Evolutionary conservation across 176 grass and related monocot genomes (phyloP), one percentile per base, ranked within the genome.

Genomic region (Raddia guianensis): DNA sequence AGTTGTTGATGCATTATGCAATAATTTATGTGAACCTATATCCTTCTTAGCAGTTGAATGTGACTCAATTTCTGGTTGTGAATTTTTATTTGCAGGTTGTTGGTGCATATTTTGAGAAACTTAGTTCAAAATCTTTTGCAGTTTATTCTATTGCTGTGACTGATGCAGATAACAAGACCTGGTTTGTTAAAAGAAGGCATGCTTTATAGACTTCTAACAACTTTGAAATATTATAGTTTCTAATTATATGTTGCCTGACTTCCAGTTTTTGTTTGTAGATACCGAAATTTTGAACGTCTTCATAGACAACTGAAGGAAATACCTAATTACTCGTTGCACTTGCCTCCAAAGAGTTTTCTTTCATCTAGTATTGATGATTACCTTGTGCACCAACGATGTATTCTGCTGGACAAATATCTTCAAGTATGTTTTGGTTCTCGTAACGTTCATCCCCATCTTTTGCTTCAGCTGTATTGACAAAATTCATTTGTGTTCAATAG

Each of bases 151-250:
- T 99, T 87, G 96, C 92, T 50, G 92, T 93, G 21, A 84, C 92
- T 72, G 96, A 91, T 86, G 82, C 86, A 53, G 92, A 91, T 85
- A 93, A 82, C 90, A 93, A 90, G 86, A 87, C 88, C 57, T 95
- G 92, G 92, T 99, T 93, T 95, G 96, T 99, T 68, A 99, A 99
- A 95, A 87, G 96, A 99, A 95, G 96, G 96, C 74, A 99, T 86
- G 90, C 7, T 81, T 80, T 89, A 5, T 71, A 64, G 49, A 85
- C 60, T 91, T 83, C 37, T 63, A 84, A 74, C 35, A 72, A 34
- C 43, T 77, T 77, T 33, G 14, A 85, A 69, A 72, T 43, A 45
- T 33, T 75, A 65, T 44, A 62, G 14, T 76, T 5, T 78, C 19
- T 74, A 21, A 51, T 72, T 70, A 49, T 76, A 20, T 68, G 79